These are phyloP conservation scores for Metschnikowia henanensis DNA, from an alignment of 805 yeast species.

Conservation along the genomic window DNA sequence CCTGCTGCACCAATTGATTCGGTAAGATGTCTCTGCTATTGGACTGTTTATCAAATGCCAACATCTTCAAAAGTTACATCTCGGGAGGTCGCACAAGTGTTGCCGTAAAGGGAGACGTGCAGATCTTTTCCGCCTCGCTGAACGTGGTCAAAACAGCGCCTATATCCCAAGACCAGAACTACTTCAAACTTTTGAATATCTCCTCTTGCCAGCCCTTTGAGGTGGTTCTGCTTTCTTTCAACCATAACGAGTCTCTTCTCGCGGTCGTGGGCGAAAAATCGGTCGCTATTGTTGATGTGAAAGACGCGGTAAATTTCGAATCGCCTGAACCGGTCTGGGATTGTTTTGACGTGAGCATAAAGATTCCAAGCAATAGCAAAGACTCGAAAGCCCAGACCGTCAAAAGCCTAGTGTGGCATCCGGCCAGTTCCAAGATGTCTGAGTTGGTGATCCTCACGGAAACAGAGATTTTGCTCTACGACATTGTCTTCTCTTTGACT, in stretches of 20 bases:
- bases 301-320: slow-evolving; percentile 3
- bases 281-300: slow-evolving; percentile 12
- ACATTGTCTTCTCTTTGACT: slow-evolving; percentile 12
- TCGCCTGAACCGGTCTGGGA: slow-evolving; percentile 6
- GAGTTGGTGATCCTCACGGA: slow-evolving; percentile 17
- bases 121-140: slow-evolving; percentile 12
- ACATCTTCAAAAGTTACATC: slow-evolving; percentile 8
- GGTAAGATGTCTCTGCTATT: slow-evolving; percentile 2
- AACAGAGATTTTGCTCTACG: slow-evolving; percentile 13
- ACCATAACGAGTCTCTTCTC: slow-evolving; percentile 11
- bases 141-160: slow-evolving; percentile 14
- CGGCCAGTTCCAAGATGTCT: slow-evolving; percentile 14
- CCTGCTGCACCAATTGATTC: no score
- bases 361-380: background rate
- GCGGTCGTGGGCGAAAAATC: slow-evolving; percentile 14
- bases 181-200: slow-evolving; percentile 8
- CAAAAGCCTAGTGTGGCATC: slow-evolving; percentile 17
- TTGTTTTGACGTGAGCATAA: slow-evolving; percentile 3
- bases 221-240: slow-evolving; percentile 11
- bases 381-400: background rate
- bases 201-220: slow-evolving; percentile 4
- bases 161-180: slow-evolving; percentile 6
- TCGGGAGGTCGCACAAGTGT: background rate
- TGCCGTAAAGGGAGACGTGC: slow-evolving; percentile 13
- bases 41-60: slow-evolving; percentile 7